Base-by-base conservation (phyloP, 305 asterid genomes). In the Nicotiana rustica region DNA sequence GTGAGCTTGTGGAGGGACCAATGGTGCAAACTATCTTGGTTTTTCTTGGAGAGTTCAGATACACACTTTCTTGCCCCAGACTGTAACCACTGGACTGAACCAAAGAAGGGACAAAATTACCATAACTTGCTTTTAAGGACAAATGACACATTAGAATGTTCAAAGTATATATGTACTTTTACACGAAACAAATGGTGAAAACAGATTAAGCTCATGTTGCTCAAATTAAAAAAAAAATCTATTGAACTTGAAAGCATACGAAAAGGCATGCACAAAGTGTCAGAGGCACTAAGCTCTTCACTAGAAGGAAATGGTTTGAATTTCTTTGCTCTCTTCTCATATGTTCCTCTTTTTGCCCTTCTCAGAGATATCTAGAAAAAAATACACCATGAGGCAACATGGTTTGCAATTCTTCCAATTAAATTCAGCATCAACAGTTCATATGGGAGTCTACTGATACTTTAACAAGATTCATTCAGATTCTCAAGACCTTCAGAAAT, bases 1-100 rank as follows among this genome's bases (percentile, higher is more conserved):
- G 92, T 12, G 99, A 90, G 92, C 97, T 96, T 69, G 96, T 91
- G 44, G 99, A 94, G 86, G 99, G 99, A 64, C 99, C 99, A 82
- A 96, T 94, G 1, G 99, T 94, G 70, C 98, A 94, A 47, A 96
- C 92, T 49, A 96, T 94, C 91, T 96, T 96, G 17, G 99, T 96
- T 89, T 94, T 96, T 52, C 98, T 91, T 83, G 71, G 89, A 84
- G 90, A 82, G 84, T 86, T 87, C 83, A 87, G 62, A 82, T 85
- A 77, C 52, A 76, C 88, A 65, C 70, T 82, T 77, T 87, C 82
- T 86, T 44, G 83, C 86, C 69, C 90, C 85, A 59, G 77, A 73
- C 52, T 85, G 68, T 85, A 92, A 80, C 85, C 89, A 64, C 85
- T 86, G 56, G 91, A 78, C 96, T 92, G 94, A 84, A 88, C 87